Percentiles rank a stretch among this genome's conserved stretches.
Evolutionary conservation across 2,329 filamentous ascomycete species (phyloP).

Genomic region (Albophoma yamanashiensis): DNA sequence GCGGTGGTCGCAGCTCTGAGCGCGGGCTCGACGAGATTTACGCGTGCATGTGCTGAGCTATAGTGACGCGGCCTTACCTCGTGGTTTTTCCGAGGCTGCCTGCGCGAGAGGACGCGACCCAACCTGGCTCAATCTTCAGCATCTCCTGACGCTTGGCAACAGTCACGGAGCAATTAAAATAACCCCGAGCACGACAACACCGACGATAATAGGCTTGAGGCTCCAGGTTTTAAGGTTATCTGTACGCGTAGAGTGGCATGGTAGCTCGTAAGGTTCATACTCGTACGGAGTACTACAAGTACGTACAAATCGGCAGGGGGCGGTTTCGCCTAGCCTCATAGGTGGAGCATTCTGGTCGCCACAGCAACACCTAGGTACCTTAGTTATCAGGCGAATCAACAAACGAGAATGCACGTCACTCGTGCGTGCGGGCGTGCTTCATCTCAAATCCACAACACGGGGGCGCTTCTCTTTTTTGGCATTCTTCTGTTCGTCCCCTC

Average conservation of each 20-base stretch:
- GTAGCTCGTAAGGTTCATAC: too few species aligned
- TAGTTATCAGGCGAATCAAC: neutral
- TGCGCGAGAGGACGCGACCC: too few species aligned
- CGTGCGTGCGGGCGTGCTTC: neutral
- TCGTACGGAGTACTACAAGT: too few species aligned
- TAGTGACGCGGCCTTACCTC: too few species aligned
- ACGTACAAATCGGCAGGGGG: too few species aligned
- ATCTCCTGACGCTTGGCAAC: neutral
- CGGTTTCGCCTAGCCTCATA: too few species aligned
- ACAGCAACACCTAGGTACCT: neutral
- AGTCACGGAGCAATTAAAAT: too few species aligned
- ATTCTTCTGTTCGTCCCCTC: conserved; percentile 3
- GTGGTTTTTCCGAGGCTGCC: too few species aligned
- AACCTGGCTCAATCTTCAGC: neutral
- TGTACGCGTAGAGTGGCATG: too few species aligned
- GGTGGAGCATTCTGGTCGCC: neutral
- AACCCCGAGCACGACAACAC: neutral
- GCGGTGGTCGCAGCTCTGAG: too few species aligned
- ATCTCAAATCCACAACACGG: neutral
- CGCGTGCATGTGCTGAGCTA: neutral
- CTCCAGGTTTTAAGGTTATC: neutral
- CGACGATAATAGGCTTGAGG: neutral
- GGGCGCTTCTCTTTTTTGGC: neutral
- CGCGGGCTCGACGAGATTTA: neutral
- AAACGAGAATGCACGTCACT: neutral